Base-by-base conservation (phyloP, 805 yeast species). In the Ogataea ganodermae region DNA sequence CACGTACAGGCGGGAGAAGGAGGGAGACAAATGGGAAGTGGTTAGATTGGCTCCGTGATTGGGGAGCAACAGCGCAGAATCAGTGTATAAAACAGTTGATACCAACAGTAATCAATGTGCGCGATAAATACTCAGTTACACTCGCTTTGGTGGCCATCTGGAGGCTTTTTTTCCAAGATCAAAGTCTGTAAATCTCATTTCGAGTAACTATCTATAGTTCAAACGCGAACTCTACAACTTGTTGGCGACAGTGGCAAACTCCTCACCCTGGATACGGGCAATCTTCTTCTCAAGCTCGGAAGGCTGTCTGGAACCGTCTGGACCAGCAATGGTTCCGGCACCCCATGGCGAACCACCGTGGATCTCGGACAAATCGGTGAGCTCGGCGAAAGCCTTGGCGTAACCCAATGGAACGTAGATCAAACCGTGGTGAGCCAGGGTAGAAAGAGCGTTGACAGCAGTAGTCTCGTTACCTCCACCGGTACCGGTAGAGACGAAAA, bases 291-390 rank as follows among this genome's bases (percentile, higher is more conserved):
- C 96, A 53, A 81, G 69, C 44, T 70, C 78, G 48, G 80, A 62
- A 42, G 90, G 86, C 54, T 67, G 69, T 74, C 92, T 83, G 38
- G 90, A 79, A 61, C 96, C 96, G 62, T 84, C 89, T 26, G 80
- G 71, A 53, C 86, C 92, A 35, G 96, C 89, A 55, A 77, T 76
- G 49, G 86, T 71, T 63, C 94, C 95, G 38, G 96, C 89, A 70
- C 95, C 95, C 86, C 89, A 89, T 42, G 96, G 79, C 46, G 92
- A 81, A 59, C 87, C 86, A 61, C 95, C 96, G 65, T 84, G 92
- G 49, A 79, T 74, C 71, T 85, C 91, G 27, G 73, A 75, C 50
- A 85, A 62, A 67, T 76, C 76, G 43, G 77, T 63, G 59, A 83
- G 68, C 51, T 78, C 76, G 46, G 78, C 76, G 63, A 82, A 80